These are phyloP conservation scores for Ascoidea asiatica DNA, from an alignment of 805 yeast species.

Conservation along the genomic window DNA sequence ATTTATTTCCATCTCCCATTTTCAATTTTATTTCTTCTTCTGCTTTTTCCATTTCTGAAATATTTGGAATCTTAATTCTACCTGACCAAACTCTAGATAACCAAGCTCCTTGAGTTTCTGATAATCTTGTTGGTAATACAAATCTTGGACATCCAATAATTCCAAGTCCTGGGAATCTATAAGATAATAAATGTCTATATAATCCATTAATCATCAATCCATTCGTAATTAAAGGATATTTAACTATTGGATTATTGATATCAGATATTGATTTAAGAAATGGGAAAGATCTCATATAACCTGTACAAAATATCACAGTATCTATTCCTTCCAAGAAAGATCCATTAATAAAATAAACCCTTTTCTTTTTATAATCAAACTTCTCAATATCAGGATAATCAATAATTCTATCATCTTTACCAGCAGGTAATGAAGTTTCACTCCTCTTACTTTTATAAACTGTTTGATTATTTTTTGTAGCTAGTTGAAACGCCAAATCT, in stretches of 20 bases:
- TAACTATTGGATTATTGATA: conserved; percentile 11
- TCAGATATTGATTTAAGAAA: conserved; percentile 26
- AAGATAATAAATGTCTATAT: conserved; percentile 46
- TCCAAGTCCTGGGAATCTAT: conserved; percentile 49
- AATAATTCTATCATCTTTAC: conserved; percentile 24
- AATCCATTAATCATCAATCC: conserved; percentile 37
- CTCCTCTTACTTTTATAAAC: conserved; percentile 39
- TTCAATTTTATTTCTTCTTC: conserved; percentile 16
- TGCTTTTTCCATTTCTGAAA: conserved; percentile 30
- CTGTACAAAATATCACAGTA: conserved; percentile 56
- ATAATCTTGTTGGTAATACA: conserved; percentile 47
- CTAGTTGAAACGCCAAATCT: conserved; percentile 54
- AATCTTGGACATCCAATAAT: conserved; percentile 49
- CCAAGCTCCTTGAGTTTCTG: conserved; percentile 53
- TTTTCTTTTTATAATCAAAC: conserved; percentile 23
- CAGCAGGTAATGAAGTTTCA: conserved; percentile 28
- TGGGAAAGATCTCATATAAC: conserved; percentile 57
- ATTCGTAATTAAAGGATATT: conserved; percentile 25
- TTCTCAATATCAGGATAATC: conserved; percentile 29
- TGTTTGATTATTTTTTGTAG: conserved; percentile 23
- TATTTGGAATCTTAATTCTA: conserved; percentile 34
- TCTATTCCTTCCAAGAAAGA: conserved; percentile 33
- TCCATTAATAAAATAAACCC: conserved; percentile 38
- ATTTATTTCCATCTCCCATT: not conserved
- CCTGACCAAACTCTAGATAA: conserved; percentile 51